Evolutionary conservation across 192 early-diverging fungal genomes (phyloP).

Genomic region (Thamnidium elegans): DNA sequence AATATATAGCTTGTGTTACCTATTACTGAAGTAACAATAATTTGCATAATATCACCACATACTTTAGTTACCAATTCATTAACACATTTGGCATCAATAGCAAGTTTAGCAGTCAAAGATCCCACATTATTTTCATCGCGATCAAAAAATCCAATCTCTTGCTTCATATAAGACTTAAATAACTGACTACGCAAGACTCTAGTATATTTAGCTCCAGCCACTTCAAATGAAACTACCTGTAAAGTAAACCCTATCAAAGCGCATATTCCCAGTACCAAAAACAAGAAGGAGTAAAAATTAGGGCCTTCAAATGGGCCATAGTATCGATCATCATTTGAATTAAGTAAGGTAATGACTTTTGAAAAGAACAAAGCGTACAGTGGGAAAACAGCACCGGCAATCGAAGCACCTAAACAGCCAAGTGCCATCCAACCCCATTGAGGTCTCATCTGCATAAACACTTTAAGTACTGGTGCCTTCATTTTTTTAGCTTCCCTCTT

Average conservation of each 20-base stretch:
- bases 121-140: constrained; percentile 68
- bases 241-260: constrained; percentile 18
- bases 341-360: constrained; percentile 55
- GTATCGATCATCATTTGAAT: constrained; percentile 17
- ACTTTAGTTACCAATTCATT: constrained; percentile 56
- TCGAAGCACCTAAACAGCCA: constrained; percentile 56
- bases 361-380: constrained; percentile 59
- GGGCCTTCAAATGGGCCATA: constrained; percentile 27
- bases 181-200: constrained; percentile 24
- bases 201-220: constrained; percentile 24
- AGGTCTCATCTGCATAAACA: constrained; percentile 49
- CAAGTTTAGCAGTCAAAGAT: constrained; percentile 70
- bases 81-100: constrained; percentile 65
- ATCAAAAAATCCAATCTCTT: constrained; percentile 90
- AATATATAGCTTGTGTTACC: constrained; percentile 4
- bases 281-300: constrained; percentile 26
- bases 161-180: constrained; percentile 70
- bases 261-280: constrained; percentile 21
- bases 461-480: constrained; percentile 53
- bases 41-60: constrained; percentile 33
- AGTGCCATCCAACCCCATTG: constrained; percentile 51
- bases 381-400: constrained; percentile 76
- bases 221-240: constrained; percentile 24
- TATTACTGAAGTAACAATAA: constrained; percentile 28
- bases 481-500: constrained; percentile 34